A percentile compares a stretch with the other conserved stretches of the same genome.
phyloP scores from a whole-genome alignment of 192 early-diverging fungal species.

The Cetraspora pellucida region DNA sequence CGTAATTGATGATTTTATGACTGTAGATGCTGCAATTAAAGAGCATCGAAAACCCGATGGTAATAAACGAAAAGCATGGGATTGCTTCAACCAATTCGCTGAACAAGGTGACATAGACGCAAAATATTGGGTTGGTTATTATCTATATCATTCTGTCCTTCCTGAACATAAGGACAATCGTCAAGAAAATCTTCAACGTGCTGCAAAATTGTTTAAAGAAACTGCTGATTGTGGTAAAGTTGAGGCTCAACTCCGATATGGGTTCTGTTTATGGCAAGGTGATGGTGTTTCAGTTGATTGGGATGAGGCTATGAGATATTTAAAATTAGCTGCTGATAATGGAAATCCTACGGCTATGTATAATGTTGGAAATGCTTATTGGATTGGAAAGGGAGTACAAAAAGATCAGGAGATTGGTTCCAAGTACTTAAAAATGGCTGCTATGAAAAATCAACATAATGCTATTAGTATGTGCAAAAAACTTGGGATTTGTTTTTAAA shows the following conservation, averaged over 20 bases:
- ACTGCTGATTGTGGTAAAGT: not conserved
- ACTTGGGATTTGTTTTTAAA: too few relatives aligned
- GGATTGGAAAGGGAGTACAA: not conserved
- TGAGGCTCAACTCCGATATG: not conserved
- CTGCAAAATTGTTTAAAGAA: conserved; percentile 11
- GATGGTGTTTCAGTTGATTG: not conserved
- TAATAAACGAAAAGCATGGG: not conserved
- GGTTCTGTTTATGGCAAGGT: not conserved
- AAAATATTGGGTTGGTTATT: conserved; percentile 19
- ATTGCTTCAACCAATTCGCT: not conserved
- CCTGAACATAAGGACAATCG: not conserved
- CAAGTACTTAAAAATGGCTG: not conserved
- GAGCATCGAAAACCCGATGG: conserved; percentile 8
- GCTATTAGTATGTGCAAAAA: not conserved
- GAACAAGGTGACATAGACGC: not conserved
- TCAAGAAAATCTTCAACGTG: not conserved
- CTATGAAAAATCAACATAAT: not conserved
- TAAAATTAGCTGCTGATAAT: not conserved
- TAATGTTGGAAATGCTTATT: conserved; percentile 1
- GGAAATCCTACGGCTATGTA: conserved; percentile 1
- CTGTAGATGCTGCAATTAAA: not conserved
- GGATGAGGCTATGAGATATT: not conserved
- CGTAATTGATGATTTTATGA: too few relatives aligned
- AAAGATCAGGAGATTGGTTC: not conserved
- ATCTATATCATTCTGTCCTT: not conserved